These are phyloP conservation scores for Spathaspora arborariae DNA, from an alignment of 805 yeast genomes.

Conservation along the genomic window DNA sequence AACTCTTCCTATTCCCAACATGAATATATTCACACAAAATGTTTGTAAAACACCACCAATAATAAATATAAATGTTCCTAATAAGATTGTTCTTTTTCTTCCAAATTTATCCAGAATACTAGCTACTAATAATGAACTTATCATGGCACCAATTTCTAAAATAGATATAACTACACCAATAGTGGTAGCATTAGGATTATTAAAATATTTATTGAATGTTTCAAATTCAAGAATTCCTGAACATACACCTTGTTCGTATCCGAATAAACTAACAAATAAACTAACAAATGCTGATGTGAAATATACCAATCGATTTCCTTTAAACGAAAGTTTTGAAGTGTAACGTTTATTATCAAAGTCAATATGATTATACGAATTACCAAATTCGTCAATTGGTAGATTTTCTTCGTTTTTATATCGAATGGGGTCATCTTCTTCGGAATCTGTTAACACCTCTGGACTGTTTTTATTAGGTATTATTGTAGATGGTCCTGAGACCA, in stretches of 20 bases:
- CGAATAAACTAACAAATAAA: conserved; percentile 38
- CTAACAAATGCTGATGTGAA: conserved; percentile 45
- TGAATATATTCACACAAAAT: conserved; percentile 47
- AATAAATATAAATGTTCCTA: conserved; percentile 75
- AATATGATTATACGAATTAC: conserved; percentile 31
- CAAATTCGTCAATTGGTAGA: conserved; percentile 23
- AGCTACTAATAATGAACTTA: conserved; percentile 77
- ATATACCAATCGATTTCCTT: conserved; percentile 38
- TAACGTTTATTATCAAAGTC: conserved; percentile 34
- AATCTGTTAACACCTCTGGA: not conserved
- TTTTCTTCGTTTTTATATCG: not conserved
- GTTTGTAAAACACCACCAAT: conserved; percentile 78
- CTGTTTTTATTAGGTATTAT: not conserved
- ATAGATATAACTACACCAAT: conserved; percentile 88
- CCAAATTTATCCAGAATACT: conserved; percentile 75
- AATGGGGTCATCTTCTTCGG: not conserved
- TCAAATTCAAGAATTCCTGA: conserved; percentile 77
- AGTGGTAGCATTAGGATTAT: conserved; percentile 67
- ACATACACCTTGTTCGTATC: conserved; percentile 73
- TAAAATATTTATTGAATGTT: conserved; percentile 65
- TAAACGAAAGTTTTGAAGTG: conserved; percentile 28
- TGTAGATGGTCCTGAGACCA: not conserved
- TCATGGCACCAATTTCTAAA: conserved; percentile 81
- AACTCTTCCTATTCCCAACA: conserved; percentile 71
- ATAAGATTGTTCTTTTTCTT: conserved; percentile 70